Conservation (phyloP, 2,329 filamentous ascomycete species). For the Nemania abortiva region DNA sequence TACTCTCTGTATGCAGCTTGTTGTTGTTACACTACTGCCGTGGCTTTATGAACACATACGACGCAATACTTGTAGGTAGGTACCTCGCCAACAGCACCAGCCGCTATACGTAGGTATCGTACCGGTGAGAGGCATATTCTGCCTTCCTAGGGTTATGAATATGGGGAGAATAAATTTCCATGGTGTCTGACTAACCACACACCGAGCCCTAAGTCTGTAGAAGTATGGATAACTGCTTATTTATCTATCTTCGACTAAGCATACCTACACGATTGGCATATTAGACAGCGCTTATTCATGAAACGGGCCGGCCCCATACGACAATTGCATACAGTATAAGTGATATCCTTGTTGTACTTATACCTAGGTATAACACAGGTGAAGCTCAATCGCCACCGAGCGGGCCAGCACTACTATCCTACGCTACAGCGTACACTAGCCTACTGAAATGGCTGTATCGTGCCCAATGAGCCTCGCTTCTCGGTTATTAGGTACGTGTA, state of each 20-base stretch:
- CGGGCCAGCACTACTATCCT: neutral
- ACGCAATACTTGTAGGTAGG: too few species aligned
- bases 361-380: slow-evolving; percentile 10
- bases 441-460: slow-evolving; percentile 23
- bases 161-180: neutral
- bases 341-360: neutral
- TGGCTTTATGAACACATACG: slow-evolving; percentile 15
- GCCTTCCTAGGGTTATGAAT: too few species aligned
- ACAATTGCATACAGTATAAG: neutral
- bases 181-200: neutral
- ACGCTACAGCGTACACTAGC: slow-evolving; percentile 7
- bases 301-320: neutral
- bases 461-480: slow-evolving; percentile 29
- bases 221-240: neutral
- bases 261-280: neutral
- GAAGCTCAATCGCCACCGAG: slow-evolving; percentile 10
- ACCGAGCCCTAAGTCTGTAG: neutral
- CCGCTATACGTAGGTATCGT: slow-evolving; percentile 2
- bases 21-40: slow-evolving; percentile 30
- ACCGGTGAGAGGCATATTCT: slow-evolving; percentile 7
- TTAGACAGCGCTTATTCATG: neutral
- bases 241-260: neutral
- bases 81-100: slow-evolving; percentile 6
- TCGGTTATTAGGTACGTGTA: slow-evolving; percentile 19
- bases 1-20: slow-evolving; percentile 22